Conservation (phyloP, 2,329 filamentous ascomycete species). For the Microthyrium microscopicum region DNA sequence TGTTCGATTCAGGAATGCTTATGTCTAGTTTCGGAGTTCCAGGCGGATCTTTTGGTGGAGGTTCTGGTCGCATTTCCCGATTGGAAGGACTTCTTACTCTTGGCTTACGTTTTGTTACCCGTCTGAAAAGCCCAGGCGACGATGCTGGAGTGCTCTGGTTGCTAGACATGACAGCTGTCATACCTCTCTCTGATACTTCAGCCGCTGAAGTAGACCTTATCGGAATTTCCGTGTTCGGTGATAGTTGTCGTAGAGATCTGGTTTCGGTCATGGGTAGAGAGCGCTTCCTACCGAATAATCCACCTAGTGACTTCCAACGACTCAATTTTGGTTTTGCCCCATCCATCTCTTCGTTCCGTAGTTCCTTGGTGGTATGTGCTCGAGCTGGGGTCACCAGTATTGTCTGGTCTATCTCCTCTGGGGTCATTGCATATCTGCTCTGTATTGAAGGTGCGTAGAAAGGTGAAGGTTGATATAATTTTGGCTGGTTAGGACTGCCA, state of each 20-base stretch:
- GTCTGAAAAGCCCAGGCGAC: too few species aligned
- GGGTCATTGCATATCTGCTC: too few species aligned
- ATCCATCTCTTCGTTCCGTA: conserved; percentile 3
- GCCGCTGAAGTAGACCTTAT: too few species aligned
- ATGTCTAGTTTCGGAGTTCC: conserved; percentile 41
- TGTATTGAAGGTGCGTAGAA: neutral
- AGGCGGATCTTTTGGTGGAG: too few species aligned
- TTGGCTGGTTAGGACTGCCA: conserved; percentile 14
- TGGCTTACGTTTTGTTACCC: too few species aligned
- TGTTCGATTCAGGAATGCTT: conserved; percentile 59
- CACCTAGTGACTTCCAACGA: conserved; percentile 8
- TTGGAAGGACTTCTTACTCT: too few species aligned
- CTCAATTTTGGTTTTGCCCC: conserved; percentile 8
- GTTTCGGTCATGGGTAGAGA: too few species aligned
- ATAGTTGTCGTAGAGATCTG: too few species aligned
- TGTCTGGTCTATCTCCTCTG: neutral
- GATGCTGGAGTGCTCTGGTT: too few species aligned
- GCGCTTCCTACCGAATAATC: conserved; percentile 5
- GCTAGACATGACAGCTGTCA: too few species aligned
- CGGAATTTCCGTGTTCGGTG: too few species aligned
- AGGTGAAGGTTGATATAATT: conserved; percentile 1
- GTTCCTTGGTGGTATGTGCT: conserved; percentile 1
- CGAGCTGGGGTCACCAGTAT: neutral
- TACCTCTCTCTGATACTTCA: neutral
- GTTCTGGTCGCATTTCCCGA: too few species aligned